Conservation (phyloP, 2,329 filamentous ascomycete species). For the Chaetomiaceae sp. region DNA sequence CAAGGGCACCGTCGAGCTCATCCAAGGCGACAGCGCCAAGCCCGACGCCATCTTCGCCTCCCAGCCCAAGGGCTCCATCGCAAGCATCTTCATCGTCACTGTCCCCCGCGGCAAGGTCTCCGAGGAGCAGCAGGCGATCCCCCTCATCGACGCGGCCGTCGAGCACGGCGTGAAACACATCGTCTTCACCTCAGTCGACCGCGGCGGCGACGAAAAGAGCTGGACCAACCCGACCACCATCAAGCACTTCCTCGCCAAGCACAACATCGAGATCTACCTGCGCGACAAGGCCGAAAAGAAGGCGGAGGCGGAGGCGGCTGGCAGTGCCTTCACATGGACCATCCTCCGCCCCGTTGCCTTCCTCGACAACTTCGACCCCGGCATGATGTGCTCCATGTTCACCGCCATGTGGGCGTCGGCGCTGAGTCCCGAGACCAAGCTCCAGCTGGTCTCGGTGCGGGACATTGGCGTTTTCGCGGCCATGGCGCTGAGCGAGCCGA, state of each 20-base stretch:
- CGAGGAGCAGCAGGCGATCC: constrained; percentile 34
- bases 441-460: constrained; percentile 35
- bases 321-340: constrained; percentile 36
- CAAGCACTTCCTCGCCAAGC: constrained; percentile 40
- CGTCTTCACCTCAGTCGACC: constrained; percentile 31
- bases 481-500: constrained; percentile 28
- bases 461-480: constrained; percentile 38
- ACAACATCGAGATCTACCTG: constrained; percentile 55
- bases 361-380: constrained; percentile 38
- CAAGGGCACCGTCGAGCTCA: constrained; percentile 29
- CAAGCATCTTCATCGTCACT: constrained; percentile 34
- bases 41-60: constrained; percentile 33
- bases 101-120: constrained; percentile 24
- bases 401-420: constrained; percentile 30
- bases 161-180: constrained; percentile 30
- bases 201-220: constrained; percentile 29
- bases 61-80: constrained; percentile 29
- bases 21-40: constrained; percentile 32
- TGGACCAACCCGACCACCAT: constrained; percentile 29
- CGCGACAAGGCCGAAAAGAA: constrained; percentile 31
- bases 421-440: constrained; percentile 27
- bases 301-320: too few relatives aligned
- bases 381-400: constrained; percentile 31
- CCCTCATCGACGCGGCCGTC: constrained; percentile 33
- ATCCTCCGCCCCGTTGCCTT: constrained; percentile 38